phyloP scores from a whole-genome alignment of 2,329 filamentous ascomycete species.

The Cyphellophora europaea region DNA sequence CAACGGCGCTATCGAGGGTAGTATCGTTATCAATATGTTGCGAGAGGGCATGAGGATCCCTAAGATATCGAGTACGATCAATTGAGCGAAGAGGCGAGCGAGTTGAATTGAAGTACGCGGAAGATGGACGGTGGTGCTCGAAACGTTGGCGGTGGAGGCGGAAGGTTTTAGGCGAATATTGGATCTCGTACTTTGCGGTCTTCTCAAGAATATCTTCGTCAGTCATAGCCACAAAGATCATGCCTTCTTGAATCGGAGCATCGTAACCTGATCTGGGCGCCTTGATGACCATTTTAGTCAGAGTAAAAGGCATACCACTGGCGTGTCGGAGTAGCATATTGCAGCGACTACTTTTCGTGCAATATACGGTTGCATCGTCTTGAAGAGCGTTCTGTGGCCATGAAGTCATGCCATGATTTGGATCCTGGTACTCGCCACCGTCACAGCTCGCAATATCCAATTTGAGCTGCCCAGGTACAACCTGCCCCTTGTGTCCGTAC shows the following conservation, averaged over 20 bases:
- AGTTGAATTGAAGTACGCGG: slow-evolving; percentile 29
- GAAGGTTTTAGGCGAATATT: slow-evolving; percentile 41
- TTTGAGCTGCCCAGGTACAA: slow-evolving; percentile 67
- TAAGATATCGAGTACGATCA: slow-evolving; percentile 17
- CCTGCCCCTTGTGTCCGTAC: slow-evolving; percentile 81
- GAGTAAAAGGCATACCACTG: slow-evolving; percentile 67
- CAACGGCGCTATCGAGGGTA: slow-evolving; percentile 5
- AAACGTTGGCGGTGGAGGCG: slow-evolving; percentile 19
- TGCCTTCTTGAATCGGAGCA: slow-evolving; percentile 79
- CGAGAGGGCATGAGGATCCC: slow-evolving; percentile 12
- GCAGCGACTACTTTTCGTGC: slow-evolving; percentile 77
- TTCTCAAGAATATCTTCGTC: slow-evolving; percentile 64
- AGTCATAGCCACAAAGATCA: slow-evolving; percentile 85
- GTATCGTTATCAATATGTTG: slow-evolving; percentile 5
- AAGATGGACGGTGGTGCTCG: slow-evolving; percentile 24
- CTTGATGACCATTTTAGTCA: slow-evolving; percentile 82
- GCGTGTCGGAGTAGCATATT: slow-evolving; percentile 79
- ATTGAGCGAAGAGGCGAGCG: slow-evolving; percentile 27
- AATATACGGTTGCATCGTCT: slow-evolving; percentile 78
- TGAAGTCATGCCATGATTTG: slow-evolving; percentile 45
- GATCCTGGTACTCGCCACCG: slow-evolving; percentile 60
- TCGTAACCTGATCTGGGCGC: slow-evolving; percentile 74
- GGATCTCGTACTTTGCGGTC: slow-evolving; percentile 67
- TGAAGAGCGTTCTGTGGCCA: slow-evolving; percentile 72
- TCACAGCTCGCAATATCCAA: slow-evolving; percentile 90